Conservation (phyloP, 2,329 filamentous ascomycete species). For the Madurella mycetomatis region DNA sequence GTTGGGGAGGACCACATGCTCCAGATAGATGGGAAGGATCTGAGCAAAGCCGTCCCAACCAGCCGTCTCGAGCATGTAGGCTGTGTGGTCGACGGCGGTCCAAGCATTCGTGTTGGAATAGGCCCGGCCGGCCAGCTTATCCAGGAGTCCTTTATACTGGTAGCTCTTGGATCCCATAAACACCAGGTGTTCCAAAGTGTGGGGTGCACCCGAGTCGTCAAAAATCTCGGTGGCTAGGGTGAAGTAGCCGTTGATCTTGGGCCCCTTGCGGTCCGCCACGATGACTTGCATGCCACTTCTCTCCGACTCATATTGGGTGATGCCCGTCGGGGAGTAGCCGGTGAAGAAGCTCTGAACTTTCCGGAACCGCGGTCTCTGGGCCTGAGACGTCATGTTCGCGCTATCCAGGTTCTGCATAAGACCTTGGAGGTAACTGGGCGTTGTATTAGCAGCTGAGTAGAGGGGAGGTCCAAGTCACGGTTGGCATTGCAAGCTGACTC, state of each 20-base stretch:
- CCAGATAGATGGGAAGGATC: slow-evolving; percentile 89
- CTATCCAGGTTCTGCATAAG: slow-evolving; percentile 22
- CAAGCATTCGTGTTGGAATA: slow-evolving; percentile 96
- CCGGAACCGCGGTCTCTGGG: slow-evolving; percentile 62
- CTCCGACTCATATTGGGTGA: slow-evolving; percentile 94
- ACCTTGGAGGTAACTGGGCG: slow-evolving; percentile 21
- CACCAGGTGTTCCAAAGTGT: slow-evolving; percentile 76
- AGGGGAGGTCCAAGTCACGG: not conserved
- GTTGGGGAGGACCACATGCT: slow-evolving; percentile 87
- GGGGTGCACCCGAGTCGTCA: slow-evolving; percentile 90
- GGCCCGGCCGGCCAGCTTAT: slow-evolving; percentile 87
- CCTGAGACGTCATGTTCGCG: slow-evolving; percentile 51
- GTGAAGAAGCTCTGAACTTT: slow-evolving; percentile 80
- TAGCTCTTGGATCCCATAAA: slow-evolving; percentile 94
- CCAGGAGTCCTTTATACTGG: slow-evolving; percentile 88
- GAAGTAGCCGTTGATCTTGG: slow-evolving; percentile 95
- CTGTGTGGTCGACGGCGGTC: slow-evolving; percentile 94
- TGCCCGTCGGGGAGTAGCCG: slow-evolving; percentile 81
- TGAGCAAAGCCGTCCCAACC: slow-evolving; percentile 97
- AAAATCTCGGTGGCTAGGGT: slow-evolving; percentile 94
- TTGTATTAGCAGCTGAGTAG: slow-evolving; percentile 4
- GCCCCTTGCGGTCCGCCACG: slow-evolving; percentile 85
- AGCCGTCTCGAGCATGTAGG: slow-evolving; percentile 90
- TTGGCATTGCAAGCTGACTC: too few species aligned
- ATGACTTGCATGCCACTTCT: slow-evolving; percentile 92